These are phyloP conservation scores for Pleurotus eryngii DNA, from an alignment of 768 basidiomycete species.

Conservation along the genomic window DNA sequence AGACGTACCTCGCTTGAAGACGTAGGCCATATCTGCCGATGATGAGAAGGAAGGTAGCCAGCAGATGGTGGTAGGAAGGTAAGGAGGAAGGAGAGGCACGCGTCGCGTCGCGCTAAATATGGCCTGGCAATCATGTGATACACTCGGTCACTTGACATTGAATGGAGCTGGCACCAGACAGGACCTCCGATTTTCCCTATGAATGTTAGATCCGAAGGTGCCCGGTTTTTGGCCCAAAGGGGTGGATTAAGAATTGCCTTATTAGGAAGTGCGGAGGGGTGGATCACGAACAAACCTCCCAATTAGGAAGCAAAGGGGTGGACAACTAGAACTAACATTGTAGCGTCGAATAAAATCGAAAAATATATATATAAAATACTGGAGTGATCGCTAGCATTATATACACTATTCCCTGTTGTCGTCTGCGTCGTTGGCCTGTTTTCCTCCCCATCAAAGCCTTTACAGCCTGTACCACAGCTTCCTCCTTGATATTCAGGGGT, in stretches of 20 bases:
- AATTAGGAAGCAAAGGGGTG: not conserved
- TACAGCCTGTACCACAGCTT: no score
- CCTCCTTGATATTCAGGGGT: no score
- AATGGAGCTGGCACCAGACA: no score
- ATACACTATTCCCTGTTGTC: no score
- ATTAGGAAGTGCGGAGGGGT: not conserved
- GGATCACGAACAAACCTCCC: not conserved
- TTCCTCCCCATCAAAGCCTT: no score
- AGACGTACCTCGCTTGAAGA: conserved; percentile 31
- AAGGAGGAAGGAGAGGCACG: not conserved
- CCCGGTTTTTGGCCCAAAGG: not conserved
- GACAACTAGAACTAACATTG: not conserved
- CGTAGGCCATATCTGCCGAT: conserved; percentile 20
- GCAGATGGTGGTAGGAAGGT: not conserved
- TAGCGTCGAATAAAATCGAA: not conserved
- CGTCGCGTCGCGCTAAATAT: not conserved
- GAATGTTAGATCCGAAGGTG: no score
- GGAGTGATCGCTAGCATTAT: no score
- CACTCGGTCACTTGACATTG: no score
- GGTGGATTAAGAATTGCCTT: not conserved
- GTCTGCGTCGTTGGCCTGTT: no score
- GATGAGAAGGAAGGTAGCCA: not conserved
- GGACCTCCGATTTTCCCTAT: no score
- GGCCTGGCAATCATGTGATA: no score
- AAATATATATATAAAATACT: no score